Evolutionary conservation across 2,329 filamentous ascomycete species (phyloP).

Genomic region (Fusarium odoratissimum): DNA sequence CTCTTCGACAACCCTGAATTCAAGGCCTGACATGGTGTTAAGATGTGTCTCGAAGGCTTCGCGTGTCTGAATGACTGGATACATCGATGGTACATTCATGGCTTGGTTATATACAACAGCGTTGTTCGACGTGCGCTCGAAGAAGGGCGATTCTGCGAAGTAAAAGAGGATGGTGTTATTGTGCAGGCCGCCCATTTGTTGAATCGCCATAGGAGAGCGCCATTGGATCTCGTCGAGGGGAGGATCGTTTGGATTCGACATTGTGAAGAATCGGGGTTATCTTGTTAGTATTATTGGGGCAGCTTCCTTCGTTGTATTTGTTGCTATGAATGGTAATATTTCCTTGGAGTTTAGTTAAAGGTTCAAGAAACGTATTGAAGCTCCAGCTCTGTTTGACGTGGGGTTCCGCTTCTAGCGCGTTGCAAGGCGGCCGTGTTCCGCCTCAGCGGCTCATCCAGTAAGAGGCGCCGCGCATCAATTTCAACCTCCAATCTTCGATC

Average conservation of each 20-base stretch:
- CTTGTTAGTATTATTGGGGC: background rate
- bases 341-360: background rate
- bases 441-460: slow-evolving; percentile 21
- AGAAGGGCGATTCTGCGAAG: slow-evolving; percentile 75
- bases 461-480: slow-evolving; percentile 15
- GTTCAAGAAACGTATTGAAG: slow-evolving; percentile 1
- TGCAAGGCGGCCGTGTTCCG: slow-evolving; percentile 25
- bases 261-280: slow-evolving; percentile 38
- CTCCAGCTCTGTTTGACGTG: slow-evolving; percentile 30
- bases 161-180: slow-evolving; percentile 75
- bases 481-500: slow-evolving; percentile 6
- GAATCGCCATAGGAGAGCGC: slow-evolving; percentile 63
- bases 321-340: slow-evolving; percentile 12
- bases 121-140: slow-evolving; percentile 75
- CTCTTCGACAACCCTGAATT: slow-evolving; percentile 74
- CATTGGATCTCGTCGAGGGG: slow-evolving; percentile 76
- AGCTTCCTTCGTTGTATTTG: background rate
- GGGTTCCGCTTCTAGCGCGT: slow-evolving; percentile 34
- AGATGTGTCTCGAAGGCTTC: slow-evolving; percentile 73
- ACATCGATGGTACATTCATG: slow-evolving; percentile 69
- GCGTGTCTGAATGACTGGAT: slow-evolving; percentile 67
- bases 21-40: slow-evolving; percentile 72
- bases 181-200: slow-evolving; percentile 69
- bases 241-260: slow-evolving; percentile 61
- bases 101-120: slow-evolving; percentile 71